Evolutionary conservation across 2,329 filamentous ascomycete genomes (phyloP).

Genomic region (Xylariaceae sp.): DNA sequence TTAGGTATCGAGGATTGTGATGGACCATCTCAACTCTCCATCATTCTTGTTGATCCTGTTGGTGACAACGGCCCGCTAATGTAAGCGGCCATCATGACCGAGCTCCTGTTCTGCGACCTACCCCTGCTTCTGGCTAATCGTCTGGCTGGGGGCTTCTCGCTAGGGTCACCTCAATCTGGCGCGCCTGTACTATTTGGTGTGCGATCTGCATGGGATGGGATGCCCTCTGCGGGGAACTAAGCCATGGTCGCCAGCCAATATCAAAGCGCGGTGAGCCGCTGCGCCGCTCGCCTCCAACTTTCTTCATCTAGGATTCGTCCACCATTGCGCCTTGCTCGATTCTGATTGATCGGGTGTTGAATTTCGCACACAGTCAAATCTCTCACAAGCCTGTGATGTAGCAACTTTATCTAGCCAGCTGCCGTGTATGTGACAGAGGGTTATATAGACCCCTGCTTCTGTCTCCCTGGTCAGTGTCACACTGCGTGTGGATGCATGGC

Average conservation of each 20-base stretch:
- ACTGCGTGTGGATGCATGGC: no score
- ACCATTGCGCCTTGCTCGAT: slow-evolving; percentile 19
- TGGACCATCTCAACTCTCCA: no score
- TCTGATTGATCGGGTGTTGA: slow-evolving; percentile 26
- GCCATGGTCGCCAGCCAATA: slow-evolving; percentile 46
- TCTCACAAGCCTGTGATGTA: slow-evolving; percentile 24
- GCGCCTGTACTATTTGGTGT: slow-evolving; percentile 24
- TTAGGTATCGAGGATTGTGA: neutral
- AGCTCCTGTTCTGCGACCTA: neutral
- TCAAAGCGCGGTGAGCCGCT: slow-evolving; percentile 40
- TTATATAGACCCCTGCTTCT: no score
- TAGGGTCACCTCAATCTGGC: slow-evolving; percentile 20
- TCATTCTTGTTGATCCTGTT: slow-evolving; percentile 14
- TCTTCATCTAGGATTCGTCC: slow-evolving; percentile 17
- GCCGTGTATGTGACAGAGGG: no score
- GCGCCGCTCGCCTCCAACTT: slow-evolving; percentile 20
- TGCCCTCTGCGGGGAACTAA: slow-evolving; percentile 35
- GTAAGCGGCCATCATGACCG: slow-evolving; percentile 6
- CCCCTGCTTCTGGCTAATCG: neutral
- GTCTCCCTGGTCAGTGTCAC: no score
- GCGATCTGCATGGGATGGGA: slow-evolving; percentile 30
- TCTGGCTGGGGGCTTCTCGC: neutral
- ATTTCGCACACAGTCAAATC: slow-evolving; percentile 21
- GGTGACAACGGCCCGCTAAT: slow-evolving; percentile 21
- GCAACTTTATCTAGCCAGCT: slow-evolving; percentile 3